Evolutionary conservation across 306 rosid genomes (phyloP), one percentile per base, ranked within the genome.

Genomic region (Carpinus fangiana): DNA sequence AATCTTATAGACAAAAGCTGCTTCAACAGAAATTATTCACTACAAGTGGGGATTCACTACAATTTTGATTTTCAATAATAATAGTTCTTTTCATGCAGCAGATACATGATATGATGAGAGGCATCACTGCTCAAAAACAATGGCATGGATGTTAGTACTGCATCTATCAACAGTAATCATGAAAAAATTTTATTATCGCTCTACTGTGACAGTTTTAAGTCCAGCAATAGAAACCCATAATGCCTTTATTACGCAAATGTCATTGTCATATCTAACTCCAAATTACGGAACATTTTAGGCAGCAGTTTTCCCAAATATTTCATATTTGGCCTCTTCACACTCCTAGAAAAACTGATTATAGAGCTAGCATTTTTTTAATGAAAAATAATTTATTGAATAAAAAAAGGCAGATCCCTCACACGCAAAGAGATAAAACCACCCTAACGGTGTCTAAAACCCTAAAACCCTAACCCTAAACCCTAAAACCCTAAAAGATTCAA

Each of bases 91-190:
- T 65, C 70, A 16, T 17, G 26, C 16, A 16, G 70, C 70, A 65
- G 70, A 65, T 65, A 65, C 70, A 65, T 34, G 48, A 36, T 14
- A 17, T 65, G 45, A 17, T 16, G 7, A 17, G 21, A 17, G 48
- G 70, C 23, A 65, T 28, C 47, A 65, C 12, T 65, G 47, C 23
- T 17, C 13, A 65, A 36, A 41, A 48, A 36, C 12, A 36, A 16
- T 36, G 70, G 48, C 23, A 65, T 34, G 23, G 4, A 65, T 36
- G 12, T 2, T 36, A 34, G 34, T 65, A 2, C 70, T 45, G 11
- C 70, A 59, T 65, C 23, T 65, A 65, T 65, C 70, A 65, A 65
- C 34, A 36, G 70, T 36, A 65, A 64, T 64, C 47, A 64, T 36
- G 11, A 64, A 36, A 41, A 23, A 31, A 34, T 7, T 13, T 65